These are phyloP conservation scores for Diutina scorzettiae DNA, from an alignment of 1,139 yeast genomes.

Conservation along the genomic window DNA sequence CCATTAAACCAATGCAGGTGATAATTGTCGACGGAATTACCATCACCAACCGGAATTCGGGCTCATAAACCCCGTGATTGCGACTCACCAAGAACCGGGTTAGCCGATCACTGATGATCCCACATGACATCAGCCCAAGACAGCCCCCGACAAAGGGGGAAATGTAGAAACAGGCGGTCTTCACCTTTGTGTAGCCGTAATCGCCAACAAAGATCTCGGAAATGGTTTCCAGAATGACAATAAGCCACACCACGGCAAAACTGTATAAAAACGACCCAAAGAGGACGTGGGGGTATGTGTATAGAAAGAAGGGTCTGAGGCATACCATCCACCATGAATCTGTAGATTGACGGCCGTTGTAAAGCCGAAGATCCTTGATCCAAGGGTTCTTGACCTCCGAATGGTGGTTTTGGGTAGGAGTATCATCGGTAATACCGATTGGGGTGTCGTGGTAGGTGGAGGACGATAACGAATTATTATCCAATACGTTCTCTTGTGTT, in stretches of 20 bases:
- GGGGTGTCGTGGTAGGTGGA: conserved; percentile 10
- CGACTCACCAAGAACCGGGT: conserved; percentile 23
- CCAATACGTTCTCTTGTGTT: conserved; percentile 12
- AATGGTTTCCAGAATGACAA: conserved; percentile 47
- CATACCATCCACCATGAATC: conserved; percentile 51
- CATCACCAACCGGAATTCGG: conserved; percentile 49
- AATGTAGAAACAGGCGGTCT: conserved; percentile 46
- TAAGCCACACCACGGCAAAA: conserved; percentile 52
- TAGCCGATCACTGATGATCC: conserved; percentile 36
- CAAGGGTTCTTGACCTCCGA: neutral
- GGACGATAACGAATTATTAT: conserved; percentile 13
- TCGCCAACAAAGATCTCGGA: conserved; percentile 33
- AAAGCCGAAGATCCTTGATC: neutral
- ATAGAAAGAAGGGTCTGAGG: conserved; percentile 42
- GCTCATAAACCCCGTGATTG: conserved; percentile 49
- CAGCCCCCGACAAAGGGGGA: conserved; percentile 51
- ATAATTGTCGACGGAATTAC: conserved; percentile 37
- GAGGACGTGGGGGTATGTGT: conserved; percentile 39
- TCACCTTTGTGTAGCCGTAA: conserved; percentile 34
- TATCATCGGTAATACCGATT: neutral
- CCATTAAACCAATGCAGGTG: conserved; percentile 40
- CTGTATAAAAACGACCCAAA: conserved; percentile 43
- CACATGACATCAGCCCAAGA: conserved; percentile 44
- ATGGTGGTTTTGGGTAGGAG: neutral
- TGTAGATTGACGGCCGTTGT: conserved; percentile 33